Conservation (phyloP, 257 asterid genomes). For the Solanum clarkiae region DNA sequence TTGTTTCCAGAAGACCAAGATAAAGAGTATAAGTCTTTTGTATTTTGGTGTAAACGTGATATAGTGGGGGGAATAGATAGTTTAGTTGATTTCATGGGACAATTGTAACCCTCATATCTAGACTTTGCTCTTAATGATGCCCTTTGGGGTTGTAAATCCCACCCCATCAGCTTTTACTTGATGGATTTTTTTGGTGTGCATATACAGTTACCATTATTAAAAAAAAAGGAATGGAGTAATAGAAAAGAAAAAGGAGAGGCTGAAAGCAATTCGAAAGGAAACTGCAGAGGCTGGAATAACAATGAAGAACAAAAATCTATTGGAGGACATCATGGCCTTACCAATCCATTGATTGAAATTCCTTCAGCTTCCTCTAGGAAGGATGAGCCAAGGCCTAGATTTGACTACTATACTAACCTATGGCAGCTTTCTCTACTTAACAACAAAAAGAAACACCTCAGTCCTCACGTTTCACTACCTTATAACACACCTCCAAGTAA, state of each 20-base stretch:
- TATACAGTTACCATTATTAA: background rate
- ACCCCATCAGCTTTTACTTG: background rate
- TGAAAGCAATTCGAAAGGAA: slow-evolving; percentile 56
- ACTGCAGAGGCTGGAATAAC: slow-evolving; percentile 26
- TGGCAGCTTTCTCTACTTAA: slow-evolving; percentile 51
- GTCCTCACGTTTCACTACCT: slow-evolving; percentile 40
- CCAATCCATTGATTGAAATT: slow-evolving; percentile 56
- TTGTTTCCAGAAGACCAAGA: too few relatives aligned
- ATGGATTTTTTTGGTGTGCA: background rate
- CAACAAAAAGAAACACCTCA: background rate
- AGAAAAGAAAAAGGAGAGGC: slow-evolving; percentile 63
- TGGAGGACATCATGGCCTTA: slow-evolving; percentile 26
- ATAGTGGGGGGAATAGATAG: background rate
- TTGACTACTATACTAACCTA: slow-evolving; percentile 75
- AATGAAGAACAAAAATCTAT: slow-evolving; percentile 8
- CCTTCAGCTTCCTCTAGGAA: slow-evolving; percentile 5
- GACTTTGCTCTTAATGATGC: background rate
- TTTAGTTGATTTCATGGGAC: background rate
- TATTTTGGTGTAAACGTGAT: background rate
- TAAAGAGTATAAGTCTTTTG: background rate
- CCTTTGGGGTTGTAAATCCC: background rate
- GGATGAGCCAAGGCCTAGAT: slow-evolving; percentile 37
- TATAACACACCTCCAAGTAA: slow-evolving; percentile 47
- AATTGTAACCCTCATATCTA: background rate
- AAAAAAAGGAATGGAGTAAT: slow-evolving; percentile 46